A percentile compares a stretch with the other conserved stretches of the same genome.
phyloP scores from a whole-genome alignment of 768 basidiomycete genomes.

The Lentinula sp. region DNA sequence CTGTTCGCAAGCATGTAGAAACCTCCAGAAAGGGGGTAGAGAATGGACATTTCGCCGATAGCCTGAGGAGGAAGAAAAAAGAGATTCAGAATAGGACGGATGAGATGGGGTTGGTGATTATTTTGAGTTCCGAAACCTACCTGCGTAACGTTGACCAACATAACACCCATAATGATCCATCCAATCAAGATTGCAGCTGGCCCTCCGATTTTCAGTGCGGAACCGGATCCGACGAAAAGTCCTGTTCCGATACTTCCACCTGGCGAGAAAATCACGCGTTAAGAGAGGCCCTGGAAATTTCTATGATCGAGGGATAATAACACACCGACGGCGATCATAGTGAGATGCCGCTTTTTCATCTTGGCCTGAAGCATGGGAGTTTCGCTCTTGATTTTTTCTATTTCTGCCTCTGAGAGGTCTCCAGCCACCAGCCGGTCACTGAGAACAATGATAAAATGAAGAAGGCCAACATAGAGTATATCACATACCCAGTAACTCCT shows the following conservation, averaged over 20 bases:
- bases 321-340: slow-evolving; percentile 45
- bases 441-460: not conserved
- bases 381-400: slow-evolving; percentile 30
- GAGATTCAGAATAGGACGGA: not conserved
- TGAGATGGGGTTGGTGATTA: not conserved
- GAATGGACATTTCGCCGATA: slow-evolving; percentile 43
- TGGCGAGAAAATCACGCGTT: not conserved
- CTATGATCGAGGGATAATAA: not conserved
- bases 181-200: slow-evolving; percentile 38
- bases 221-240: slow-evolving; percentile 41
- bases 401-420: slow-evolving; percentile 24
- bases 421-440: slow-evolving; percentile 28
- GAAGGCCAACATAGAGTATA: not conserved
- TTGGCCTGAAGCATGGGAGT: slow-evolving; percentile 41
- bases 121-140: slow-evolving; percentile 15
- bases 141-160: slow-evolving; percentile 45
- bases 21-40: slow-evolving; percentile 43
- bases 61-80: slow-evolving; percentile 20
- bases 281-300: not conserved
- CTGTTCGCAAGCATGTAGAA: slow-evolving; percentile 42
- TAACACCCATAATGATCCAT: slow-evolving; percentile 39
- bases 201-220: slow-evolving; percentile 31
- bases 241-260: slow-evolving; percentile 43
- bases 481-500: slow-evolving; percentile 36
- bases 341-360: slow-evolving; percentile 41